Base-by-base conservation (phyloP, 345 rosid species). In the Aquilaria yunnanensis region DNA sequence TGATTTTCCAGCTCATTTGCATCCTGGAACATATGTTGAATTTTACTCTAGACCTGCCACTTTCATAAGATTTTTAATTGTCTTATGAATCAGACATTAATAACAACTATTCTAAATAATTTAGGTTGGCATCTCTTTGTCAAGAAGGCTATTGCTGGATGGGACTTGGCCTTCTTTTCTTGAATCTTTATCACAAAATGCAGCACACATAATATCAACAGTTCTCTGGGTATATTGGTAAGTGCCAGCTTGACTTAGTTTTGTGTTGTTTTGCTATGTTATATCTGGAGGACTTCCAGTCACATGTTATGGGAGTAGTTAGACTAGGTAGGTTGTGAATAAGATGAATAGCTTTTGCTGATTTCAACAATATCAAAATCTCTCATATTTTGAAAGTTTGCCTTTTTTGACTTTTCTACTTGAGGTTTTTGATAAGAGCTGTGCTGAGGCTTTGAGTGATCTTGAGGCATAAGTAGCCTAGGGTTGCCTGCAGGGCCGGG, bases 151-250 rank as follows among this genome's bases (percentile, higher is more conserved):
- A 47, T 72, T 86, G 51, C 48, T 88, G 67, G 92, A 85, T 72
- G 96, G 98, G 61, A 85, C 98, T 9, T 88, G 96, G 95, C 85
- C 70, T 57, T 77, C 84, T 2, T 83, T 86, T 70, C 79, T 62
- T n/a, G 83, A 77, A 67, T 88, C 95, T 65, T 80, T 92, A 68
- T 76, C 87, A 51, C 74, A 67, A 81, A 86, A 86, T 65, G 68
- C 80, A 58, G 80, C 87, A 30, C 71, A 78, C 67, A 75, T 92
- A 60, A 49, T 85, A 60, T 88, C 98, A 60, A 92, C 90, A 0
- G 76, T 92, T 32, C 56, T 76, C 23, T 92, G 98, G 98, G 96
- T 92, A 57, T 88, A 88, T 78, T 88, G 94, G 96, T 92, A 71
- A 65, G 87, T 72, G 58, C 23, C 47, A 51, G 54, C 64, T 65